Conservation (phyloP, 1,284 basidiomycete genomes). For the Naganishia sp. region DNA sequence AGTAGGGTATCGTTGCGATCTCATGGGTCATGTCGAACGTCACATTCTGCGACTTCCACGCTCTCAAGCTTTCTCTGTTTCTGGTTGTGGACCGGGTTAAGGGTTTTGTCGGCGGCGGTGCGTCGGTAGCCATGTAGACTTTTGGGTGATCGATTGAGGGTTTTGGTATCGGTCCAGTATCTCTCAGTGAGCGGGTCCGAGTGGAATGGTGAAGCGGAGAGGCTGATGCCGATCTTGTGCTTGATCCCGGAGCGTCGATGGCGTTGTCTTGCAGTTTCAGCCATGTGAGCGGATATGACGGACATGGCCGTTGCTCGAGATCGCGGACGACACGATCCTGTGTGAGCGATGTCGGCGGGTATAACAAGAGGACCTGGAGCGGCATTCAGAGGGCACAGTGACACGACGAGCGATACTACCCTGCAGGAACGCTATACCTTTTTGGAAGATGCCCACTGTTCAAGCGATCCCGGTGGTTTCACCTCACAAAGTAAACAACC, state of each 20-base stretch:
- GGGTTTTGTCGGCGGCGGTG: too few relatives aligned
- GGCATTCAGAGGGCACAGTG: not conserved
- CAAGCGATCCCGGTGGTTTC: too few relatives aligned
- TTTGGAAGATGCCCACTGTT: not conserved
- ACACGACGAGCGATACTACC: too few relatives aligned
- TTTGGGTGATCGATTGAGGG: too few relatives aligned
- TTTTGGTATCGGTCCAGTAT: too few relatives aligned
- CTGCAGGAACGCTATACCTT: not conserved
- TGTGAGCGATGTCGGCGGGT: constrained; percentile 22
- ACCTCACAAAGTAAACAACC: constrained; percentile 27
- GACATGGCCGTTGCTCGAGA: constrained; percentile 3
- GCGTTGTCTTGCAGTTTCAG: constrained; percentile 14
- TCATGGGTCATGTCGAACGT: constrained; percentile 15
- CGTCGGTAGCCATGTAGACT: too few relatives aligned
- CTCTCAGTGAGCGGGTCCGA: too few relatives aligned
- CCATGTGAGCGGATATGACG: constrained; percentile 7
- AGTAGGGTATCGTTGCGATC: constrained; percentile 3
- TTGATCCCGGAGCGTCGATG: not conserved
- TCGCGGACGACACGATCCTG: constrained; percentile 7
- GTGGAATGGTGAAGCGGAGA: too few relatives aligned
- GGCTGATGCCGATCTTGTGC: not conserved
- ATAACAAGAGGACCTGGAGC: constrained; percentile 9
- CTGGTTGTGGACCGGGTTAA: not conserved
- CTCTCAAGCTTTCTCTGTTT: not conserved
- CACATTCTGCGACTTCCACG: constrained; percentile 4